phyloP scores from a whole-genome alignment of 2,329 filamentous ascomycete genomes.

The Lojkania enalia region DNA sequence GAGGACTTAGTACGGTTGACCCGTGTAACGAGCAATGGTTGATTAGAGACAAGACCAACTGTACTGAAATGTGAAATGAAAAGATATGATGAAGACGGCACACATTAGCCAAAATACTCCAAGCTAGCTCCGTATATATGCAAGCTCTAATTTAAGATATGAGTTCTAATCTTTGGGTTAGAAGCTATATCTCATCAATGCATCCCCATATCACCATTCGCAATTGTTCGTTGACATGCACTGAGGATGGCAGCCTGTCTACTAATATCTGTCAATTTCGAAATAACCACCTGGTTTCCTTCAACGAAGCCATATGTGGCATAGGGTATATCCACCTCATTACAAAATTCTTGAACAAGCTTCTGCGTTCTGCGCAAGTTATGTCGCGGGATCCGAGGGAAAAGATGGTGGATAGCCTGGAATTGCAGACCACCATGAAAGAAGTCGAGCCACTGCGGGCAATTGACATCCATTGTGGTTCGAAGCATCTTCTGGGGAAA shows the following conservation, averaged over 20 bases:
- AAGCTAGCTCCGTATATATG: too few species aligned
- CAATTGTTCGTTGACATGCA: slow-evolving; percentile 55
- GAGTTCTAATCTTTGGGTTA: too few species aligned
- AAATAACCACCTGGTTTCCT: slow-evolving; percentile 62
- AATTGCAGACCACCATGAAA: slow-evolving; percentile 74
- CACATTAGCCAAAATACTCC: too few species aligned
- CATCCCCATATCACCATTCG: slow-evolving; percentile 32
- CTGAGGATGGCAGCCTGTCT: slow-evolving; percentile 64
- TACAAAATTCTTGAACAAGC: slow-evolving; percentile 65
- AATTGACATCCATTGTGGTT: slow-evolving; percentile 75
- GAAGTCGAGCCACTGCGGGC: slow-evolving; percentile 71
- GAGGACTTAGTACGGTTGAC: too few species aligned
- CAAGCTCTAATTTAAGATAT: too few species aligned
- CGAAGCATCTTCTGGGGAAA: slow-evolving; percentile 71
- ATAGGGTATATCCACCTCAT: slow-evolving; percentile 67
- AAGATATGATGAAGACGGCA: too few species aligned
- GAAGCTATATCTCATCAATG: too few species aligned
- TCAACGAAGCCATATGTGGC: slow-evolving; percentile 64
- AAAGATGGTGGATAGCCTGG: slow-evolving; percentile 72
- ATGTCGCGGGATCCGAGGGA: slow-evolving; percentile 68
- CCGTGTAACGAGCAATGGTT: too few species aligned
- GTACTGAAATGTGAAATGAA: too few species aligned
- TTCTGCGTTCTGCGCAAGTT: slow-evolving; percentile 65
- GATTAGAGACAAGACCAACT: too few species aligned
- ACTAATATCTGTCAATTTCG: slow-evolving; percentile 60